phyloP scores from a whole-genome alignment of 345 rosid genomes.

The Gossypium longicalyx region DNA sequence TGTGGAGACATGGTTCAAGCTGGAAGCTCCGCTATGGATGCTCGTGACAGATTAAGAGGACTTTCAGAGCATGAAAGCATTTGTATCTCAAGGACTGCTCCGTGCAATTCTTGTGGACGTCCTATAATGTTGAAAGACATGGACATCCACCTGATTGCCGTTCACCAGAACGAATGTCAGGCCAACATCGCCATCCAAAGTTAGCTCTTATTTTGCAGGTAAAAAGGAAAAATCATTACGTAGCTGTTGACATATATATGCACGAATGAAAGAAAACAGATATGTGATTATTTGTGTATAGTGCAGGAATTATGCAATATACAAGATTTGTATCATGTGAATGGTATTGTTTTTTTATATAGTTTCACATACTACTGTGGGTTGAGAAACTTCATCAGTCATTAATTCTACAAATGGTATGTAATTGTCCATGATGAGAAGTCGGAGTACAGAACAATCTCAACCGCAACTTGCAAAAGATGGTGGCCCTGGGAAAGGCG shows the following conservation, averaged over 20 bases:
- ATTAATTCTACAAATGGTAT: too few relatives aligned
- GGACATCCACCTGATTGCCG: constrained; percentile 92
- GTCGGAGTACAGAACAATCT: too few relatives aligned
- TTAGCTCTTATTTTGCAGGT: neutral
- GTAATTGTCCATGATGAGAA: too few relatives aligned
- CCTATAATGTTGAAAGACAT: constrained; percentile 92
- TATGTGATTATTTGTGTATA: neutral
- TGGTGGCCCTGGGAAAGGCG: too few relatives aligned
- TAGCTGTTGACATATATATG: neutral
- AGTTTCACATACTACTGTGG: too few relatives aligned
- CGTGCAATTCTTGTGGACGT: constrained; percentile 88
- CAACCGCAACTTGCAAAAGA: too few relatives aligned
- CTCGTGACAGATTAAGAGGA: constrained; percentile 70
- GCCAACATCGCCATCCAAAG: neutral
- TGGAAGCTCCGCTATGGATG: constrained; percentile 61
- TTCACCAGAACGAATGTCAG: constrained; percentile 55
- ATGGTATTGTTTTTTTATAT: neutral
- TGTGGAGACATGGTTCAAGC: constrained; percentile 97
- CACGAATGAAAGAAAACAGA: neutral
- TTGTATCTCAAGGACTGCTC: constrained; percentile 90
- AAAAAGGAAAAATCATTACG: neutral
- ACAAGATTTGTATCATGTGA: neutral
- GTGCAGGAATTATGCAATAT: neutral
- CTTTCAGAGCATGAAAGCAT: constrained; percentile 87
- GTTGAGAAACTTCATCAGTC: too few relatives aligned